Evolutionary conservation across 768 basidiomycete species (phyloP), one percentile per base, ranked within the genome.

Genomic region (Calocybe indica): DNA sequence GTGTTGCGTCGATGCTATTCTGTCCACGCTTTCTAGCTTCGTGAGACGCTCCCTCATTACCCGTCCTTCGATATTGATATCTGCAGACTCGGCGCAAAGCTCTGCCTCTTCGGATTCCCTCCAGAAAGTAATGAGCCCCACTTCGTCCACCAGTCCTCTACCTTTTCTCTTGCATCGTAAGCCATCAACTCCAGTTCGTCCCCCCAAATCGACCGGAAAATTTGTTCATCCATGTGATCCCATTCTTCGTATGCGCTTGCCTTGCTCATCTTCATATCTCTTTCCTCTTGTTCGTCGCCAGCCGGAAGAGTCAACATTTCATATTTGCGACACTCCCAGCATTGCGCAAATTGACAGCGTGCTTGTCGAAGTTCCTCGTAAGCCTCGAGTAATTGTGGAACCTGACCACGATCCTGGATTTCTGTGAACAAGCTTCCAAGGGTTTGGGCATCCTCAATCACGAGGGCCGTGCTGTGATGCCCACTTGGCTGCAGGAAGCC

Each of bases 131-230:
- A 49, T 13, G 59, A 52, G 2, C 69, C 71, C 66, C 69, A 74
- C 52, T 73, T 76, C 8, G 74, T 68, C 80, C 80, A 84, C 79
- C 80, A 83, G 55, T 82, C 78, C 34, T 80, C 80, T 15, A 77
- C 82, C 42, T 71, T 67, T 40, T 83, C 80, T 35, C 65, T 69
- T 7, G 79, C 71, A 52, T 79, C 73, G 53, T 80, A 75, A 10
- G 65, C 62, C 46, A 74, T 78, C 49, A 82, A 53, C 15, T 67
- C 69, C 46, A 76, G 63, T 50, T 80, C 71, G 36, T 70, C 68
- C 39, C 78, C 78, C 75, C 81, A 82, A 48, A 78, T 68, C 30
- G 60, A 61, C 46, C 62, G 64, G 48, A 80, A 67, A 29, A 64
- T 58, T 28, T 61, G 64, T 48, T 76, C 74, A 51, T 80, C 75